These are phyloP conservation scores for Sechiopsis laciniata DNA, from an alignment of 306 rosid genomes.

Conservation along the genomic window DNA sequence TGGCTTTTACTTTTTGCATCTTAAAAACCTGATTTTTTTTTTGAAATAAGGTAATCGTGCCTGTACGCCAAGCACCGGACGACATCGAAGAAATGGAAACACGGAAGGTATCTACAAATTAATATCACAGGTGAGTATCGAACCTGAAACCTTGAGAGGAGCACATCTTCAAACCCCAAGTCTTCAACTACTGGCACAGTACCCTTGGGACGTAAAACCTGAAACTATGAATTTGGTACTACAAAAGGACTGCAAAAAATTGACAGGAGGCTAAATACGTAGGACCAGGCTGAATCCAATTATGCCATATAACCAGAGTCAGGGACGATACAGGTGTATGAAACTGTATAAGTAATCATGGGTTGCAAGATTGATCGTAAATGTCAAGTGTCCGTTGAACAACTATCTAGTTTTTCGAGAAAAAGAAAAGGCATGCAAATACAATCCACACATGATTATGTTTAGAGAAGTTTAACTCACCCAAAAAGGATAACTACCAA, in stretches of 20 bases:
- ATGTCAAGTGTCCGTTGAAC: conserved; percentile 6
- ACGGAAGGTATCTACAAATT: too few species aligned
- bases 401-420: background rate
- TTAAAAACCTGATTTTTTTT: too few species aligned
- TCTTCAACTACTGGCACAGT: too few species aligned
- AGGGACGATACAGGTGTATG: background rate
- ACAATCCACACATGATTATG: conserved; percentile 1
- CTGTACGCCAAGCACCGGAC: too few species aligned
- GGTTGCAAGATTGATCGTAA: background rate
- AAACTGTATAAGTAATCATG: background rate
- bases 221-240: background rate
- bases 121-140: too few species aligned
- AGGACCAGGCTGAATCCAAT: background rate
- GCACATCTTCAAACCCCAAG: too few species aligned
- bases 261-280: background rate
- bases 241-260: background rate
- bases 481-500: conserved; percentile 76
- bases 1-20: conserved; percentile 3
- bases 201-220: too few species aligned
- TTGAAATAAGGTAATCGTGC: too few species aligned
- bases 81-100: too few species aligned
- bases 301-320: background rate
- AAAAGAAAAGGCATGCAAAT: background rate
- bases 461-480: conserved; percentile 43
- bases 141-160: too few species aligned